Conservation (phyloP, 106 monocot species). For the Triglochin maritima region DNA sequence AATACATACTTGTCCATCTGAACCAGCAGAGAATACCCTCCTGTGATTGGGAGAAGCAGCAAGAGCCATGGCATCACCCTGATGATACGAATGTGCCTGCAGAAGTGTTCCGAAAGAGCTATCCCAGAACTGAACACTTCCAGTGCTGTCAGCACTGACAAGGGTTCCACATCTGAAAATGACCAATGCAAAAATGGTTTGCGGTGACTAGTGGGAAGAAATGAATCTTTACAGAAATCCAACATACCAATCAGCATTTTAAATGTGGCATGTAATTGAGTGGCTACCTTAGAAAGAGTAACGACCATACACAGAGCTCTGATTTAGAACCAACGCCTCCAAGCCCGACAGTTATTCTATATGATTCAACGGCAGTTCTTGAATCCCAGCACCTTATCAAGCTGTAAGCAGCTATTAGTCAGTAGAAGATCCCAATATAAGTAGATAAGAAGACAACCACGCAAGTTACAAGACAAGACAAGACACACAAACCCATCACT, state of each 20-base stretch:
- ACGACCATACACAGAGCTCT: constrained; percentile 85
- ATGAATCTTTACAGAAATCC: background rate
- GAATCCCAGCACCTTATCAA: constrained; percentile 87
- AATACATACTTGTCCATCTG: constrained; percentile 77
- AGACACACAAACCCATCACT: constrained; percentile 74
- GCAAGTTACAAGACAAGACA: background rate
- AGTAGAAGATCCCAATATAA: background rate
- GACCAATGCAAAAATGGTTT: background rate
- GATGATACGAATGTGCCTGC: constrained; percentile 66
- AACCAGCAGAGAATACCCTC: constrained; percentile 92
- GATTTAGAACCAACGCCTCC: constrained; percentile 53
- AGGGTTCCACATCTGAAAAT: constrained; percentile 64
- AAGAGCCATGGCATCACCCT: constrained; percentile 79
- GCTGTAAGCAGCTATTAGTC: constrained; percentile 25
- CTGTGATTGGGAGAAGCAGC: constrained; percentile 63
- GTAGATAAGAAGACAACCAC: background rate
- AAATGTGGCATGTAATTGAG: background rate
- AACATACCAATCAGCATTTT: background rate
- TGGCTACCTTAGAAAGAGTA: constrained; percentile 65
- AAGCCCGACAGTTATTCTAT: constrained; percentile 80
- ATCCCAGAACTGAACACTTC: constrained; percentile 98
- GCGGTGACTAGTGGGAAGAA: background rate
- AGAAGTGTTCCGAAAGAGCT: constrained; percentile 69
- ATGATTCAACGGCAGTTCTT: constrained; percentile 44
- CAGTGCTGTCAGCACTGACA: constrained; percentile 92